Conservation (phyloP, 129 eudicot genomes). For the carrot (Daucus carota) region DNA sequence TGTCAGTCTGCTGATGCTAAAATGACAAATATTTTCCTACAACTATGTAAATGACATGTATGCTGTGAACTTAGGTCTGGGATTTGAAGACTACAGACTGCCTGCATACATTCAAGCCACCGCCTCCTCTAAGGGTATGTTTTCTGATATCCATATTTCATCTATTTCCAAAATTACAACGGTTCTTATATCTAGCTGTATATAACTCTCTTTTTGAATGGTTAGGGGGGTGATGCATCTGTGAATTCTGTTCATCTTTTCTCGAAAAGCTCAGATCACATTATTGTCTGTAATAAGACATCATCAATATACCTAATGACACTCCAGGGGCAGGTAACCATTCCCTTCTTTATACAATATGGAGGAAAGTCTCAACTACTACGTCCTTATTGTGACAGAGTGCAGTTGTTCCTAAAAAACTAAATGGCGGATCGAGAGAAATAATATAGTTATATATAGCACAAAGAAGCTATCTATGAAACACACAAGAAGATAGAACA, state of each 20-base stretch:
- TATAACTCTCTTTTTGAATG: background rate
- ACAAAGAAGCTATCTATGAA: background rate
- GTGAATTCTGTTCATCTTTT: constrained; percentile 93
- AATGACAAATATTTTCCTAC: constrained; percentile 8
- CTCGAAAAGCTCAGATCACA: constrained; percentile 86
- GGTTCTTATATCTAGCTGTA: background rate
- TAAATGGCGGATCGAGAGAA: background rate
- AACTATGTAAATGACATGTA: background rate
- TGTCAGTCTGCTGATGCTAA: background rate
- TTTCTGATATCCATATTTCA: background rate
- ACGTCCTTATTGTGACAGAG: background rate
- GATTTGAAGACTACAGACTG: constrained; percentile 29
- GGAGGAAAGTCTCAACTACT: background rate
- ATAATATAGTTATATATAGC: background rate
- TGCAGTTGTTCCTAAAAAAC: background rate
- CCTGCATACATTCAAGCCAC: constrained; percentile 11
- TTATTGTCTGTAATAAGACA: constrained; percentile 93
- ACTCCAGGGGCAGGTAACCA: constrained; percentile 90
- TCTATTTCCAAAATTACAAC: background rate
- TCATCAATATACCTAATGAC: constrained; percentile 91
- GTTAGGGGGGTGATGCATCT: constrained; percentile 90
- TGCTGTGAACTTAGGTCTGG: constrained; percentile 61
- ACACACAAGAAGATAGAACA: background rate
- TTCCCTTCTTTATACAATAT: background rate
- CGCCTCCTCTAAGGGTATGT: constrained; percentile 8